Percentiles rank a stretch among this genome's conserved stretches.
These are phyloP conservation scores for Lactarius deliciosus DNA, from an alignment of 768 basidiomycete genomes.

Conservation along the genomic window DNA sequence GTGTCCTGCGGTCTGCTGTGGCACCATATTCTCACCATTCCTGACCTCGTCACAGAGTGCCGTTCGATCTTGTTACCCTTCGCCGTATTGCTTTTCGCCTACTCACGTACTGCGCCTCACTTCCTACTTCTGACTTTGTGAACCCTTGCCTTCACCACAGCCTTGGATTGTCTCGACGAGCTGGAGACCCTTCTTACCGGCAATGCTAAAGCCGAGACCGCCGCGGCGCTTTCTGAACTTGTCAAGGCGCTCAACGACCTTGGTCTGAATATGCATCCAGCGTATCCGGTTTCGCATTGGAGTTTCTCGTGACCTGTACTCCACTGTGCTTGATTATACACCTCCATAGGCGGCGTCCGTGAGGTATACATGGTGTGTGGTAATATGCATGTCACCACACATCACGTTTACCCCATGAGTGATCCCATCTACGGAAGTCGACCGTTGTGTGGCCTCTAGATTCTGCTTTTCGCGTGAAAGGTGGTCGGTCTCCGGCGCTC, in stretches of 20 bases:
- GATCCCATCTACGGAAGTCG: too few species aligned
- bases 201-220: neutral
- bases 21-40: neutral
- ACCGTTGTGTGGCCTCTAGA: too few species aligned
- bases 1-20: neutral
- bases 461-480: too few species aligned
- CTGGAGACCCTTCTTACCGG: neutral
- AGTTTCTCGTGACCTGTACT: neutral
- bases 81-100: conserved; percentile 15
- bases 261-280: conserved; percentile 13
- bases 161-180: conserved; percentile 14
- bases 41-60: neutral
- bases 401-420: too few species aligned
- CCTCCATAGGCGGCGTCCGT: too few species aligned
- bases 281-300: conserved; percentile 8
- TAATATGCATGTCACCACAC: too few species aligned
- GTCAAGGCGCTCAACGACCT: conserved; percentile 17
- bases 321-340: too few species aligned
- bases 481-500: too few species aligned
- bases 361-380: too few species aligned
- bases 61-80: neutral
- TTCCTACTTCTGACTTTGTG: conserved; percentile 8
- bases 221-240: conserved; percentile 1
- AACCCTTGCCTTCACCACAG: neutral
- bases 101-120: neutral